Conservation (phyloP, 257 asterid genomes). For the Eucommia ulmoides region DNA sequence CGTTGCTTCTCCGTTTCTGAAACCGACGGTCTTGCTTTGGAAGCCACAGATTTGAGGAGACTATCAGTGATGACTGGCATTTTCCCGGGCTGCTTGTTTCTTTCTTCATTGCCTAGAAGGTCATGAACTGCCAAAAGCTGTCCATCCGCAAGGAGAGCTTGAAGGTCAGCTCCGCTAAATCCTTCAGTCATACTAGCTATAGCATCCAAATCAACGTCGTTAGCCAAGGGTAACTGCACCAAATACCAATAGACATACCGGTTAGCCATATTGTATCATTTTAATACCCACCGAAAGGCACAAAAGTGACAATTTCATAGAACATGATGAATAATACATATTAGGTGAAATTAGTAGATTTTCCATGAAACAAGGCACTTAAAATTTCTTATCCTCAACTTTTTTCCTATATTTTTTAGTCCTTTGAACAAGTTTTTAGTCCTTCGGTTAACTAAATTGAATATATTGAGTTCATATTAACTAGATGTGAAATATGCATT, state of each 20-base stretch:
- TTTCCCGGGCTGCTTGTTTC: slow-evolving; percentile 25
- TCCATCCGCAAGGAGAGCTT: slow-evolving; percentile 85
- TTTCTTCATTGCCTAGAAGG: slow-evolving; percentile 37
- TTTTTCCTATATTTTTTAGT: no score
- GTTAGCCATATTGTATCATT: no score
- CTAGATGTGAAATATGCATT: no score
- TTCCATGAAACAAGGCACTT: no score
- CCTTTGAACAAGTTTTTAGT: no score
- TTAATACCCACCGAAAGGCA: no score
- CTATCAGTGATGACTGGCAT: slow-evolving; percentile 52
- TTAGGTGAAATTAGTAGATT: no score
- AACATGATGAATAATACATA: no score
- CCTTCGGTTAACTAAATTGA: no score
- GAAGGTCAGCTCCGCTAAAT: slow-evolving; percentile 97
- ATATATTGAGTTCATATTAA: no score
- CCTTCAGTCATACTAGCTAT: slow-evolving; percentile 67
- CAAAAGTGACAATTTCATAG: no score
- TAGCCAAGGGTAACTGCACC: slow-evolving; percentile 63
- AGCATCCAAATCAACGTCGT: slow-evolving; percentile 57
- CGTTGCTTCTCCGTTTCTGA: slow-evolving; percentile 72
- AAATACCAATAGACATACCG: background rate
- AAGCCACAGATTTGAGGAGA: slow-evolving; percentile 52
- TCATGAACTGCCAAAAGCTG: slow-evolving; percentile 91
- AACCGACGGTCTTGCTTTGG: slow-evolving; percentile 76
- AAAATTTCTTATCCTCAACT: no score